phyloP scores from a whole-genome alignment of 129 eudicot genomes.

The Flaveria bidentis region DNA sequence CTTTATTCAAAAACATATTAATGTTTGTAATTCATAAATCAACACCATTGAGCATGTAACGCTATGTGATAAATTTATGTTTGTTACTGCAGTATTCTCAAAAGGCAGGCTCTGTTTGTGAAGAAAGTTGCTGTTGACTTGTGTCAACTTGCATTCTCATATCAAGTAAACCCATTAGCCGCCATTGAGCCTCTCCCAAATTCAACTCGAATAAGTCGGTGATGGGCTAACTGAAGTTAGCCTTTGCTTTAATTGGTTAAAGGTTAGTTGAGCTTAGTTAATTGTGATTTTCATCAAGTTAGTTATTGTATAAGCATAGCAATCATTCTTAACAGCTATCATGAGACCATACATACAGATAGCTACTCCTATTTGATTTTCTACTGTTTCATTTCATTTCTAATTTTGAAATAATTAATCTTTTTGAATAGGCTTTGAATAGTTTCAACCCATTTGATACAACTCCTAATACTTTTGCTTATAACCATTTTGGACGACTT shows the following conservation, averaged over 20 bases:
- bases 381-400: neutral
- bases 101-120: conserved; percentile 44
- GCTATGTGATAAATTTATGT: conserved; percentile 6
- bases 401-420: no score
- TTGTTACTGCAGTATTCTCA: conserved; percentile 49
- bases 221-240: conserved; percentile 16
- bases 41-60: neutral
- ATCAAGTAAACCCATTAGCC: conserved; percentile 98
- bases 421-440: no score
- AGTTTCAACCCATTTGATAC: no score
- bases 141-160: conserved; percentile 97
- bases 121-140: conserved; percentile 65
- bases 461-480: no score
- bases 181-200: conserved; percentile 72
- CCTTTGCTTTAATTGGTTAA: neutral
- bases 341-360: neutral
- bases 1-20: neutral
- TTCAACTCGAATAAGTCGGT: conserved; percentile 48
- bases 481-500: no score
- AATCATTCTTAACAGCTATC: conserved; percentile 20
- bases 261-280: conserved; percentile 22
- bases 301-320: neutral
- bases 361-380: conserved; percentile 14
- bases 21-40: neutral
- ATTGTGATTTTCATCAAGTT: conserved; percentile 11